Base-by-base conservation (phyloP, 495 filamentous ascomycete species). In the Cercophora newfieldiana region DNA sequence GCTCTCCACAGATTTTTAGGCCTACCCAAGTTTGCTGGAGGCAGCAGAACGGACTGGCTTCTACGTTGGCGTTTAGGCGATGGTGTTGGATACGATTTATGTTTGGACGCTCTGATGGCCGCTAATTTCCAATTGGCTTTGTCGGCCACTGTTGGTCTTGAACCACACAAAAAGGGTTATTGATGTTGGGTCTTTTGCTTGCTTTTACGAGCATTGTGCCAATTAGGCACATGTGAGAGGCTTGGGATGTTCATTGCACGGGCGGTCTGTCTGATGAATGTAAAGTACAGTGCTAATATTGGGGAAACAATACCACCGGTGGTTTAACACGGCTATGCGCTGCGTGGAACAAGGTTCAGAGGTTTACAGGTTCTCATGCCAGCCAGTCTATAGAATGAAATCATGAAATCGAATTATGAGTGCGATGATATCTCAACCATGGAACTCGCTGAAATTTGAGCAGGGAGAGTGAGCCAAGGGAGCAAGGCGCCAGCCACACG, bases 1-100 rank as follows among this genome's bases (percentile, higher is more conserved):
- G 67, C 68, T 82, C 12, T 75, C 77, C 18, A 70, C 80, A 14
- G 62, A 73, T n/a, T 75, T 81, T 67, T 77, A 70, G 50, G 55
- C 1, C 19, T 18, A 30, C 10, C 18, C 37, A 14, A 8, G 10
- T 14, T 14, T 14, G 10, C 37, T 44, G 10, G 18, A 14, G 16
- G 37, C 22, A 53, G 21, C 24, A 6, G 16, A 21, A 25, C 26
- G 3, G 5, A 25, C 18, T 18, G 37, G 31, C 29, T 22, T 25
- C 5, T 29, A 26, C 2, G 21, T n/a, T 47, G 58, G 58, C 50
- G 49, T 58, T 57, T 64, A 49, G 8, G 61, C 10, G 24, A 29
- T 21, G 62, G 58, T n/a, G 58, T 60, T 48, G 58, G 58, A 25
- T 44, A 48, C 21, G 54, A 57, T 8, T 26, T 48, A 44, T 19